Base-by-base conservation (phyloP, 768 basidiomycete species). In the Leccinum uliginosum region DNA sequence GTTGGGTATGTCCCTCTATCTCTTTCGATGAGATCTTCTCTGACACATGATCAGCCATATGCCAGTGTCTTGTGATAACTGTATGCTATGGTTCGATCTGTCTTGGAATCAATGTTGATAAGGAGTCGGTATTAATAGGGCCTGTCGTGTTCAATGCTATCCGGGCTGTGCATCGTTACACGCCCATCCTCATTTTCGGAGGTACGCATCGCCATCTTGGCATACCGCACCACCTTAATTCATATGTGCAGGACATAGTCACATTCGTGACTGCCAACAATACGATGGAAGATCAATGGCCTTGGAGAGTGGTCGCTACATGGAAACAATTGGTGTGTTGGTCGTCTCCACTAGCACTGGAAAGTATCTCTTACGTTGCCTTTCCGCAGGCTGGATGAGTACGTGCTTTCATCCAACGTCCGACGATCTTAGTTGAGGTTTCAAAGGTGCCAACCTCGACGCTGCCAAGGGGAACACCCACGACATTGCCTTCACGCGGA, bases 121-220 rank as follows among this genome's bases (percentile, higher is more conserved):
- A 56, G 34, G 2, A 48, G 24, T 49, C 10, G 54, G 19, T n/a
- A n/a, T n/a, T n/a, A 19, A 23, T 59, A 86, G 92, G 87, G 88
- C 83, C 83, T 6, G 63, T 78, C 15, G 83, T 95, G 5, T 86
- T 88, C 66, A 74, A 86, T 54, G 86, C 89, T 2, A 78, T 96
- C 55, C 84, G 93, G 27, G 75, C 77, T 7, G 75, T 86, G 2
- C 93, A 93, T 68, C 80, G 3, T 17, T 15, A 69, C n/a, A 87
- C 87, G 0, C 93, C 92, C 0, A 89, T 96, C 55, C 64, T 91
- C 53, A 87, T 94, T 62, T 84, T 95, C 45, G 93, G 93, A 58
- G 87, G 86, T 76, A 65, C 57, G 67, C 2, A 15, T 40, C 3
- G 11, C 34, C 34, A 9, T 40, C 23, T 29, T 46, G 6, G 8